Evolutionary conservation across 768 basidiomycete genomes (phyloP), one percentile per base, ranked within the genome.

Genomic region (Hygrocybe coccinea): DNA sequence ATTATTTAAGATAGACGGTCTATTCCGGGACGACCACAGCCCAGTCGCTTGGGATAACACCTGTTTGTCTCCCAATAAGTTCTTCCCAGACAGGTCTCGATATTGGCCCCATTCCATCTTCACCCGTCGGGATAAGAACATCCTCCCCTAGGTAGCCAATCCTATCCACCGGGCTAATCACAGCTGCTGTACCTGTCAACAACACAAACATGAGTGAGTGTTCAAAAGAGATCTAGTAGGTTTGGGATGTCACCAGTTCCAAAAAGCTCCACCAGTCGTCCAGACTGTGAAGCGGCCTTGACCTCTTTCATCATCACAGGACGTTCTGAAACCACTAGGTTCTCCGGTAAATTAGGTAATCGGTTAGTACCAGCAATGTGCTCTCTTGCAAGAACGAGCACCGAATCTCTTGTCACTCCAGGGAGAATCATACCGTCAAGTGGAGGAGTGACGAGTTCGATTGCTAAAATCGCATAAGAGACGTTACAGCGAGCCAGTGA

Each of bases 351-450:
- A 14, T 78, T 77, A 3, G 74, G 56, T 15, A 90, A 67, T 1
- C 61, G 66, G 15, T 68, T 65, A 56, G 71, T 71, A 39, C 77
- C 65, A 8, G 83, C 74, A 0, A 75, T 72, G 59, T 91, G 89
- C 8, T 83, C 84, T 14, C 81, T 73, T 3, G 83, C 80, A 43
- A 97, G 84, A 0, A 76, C 64, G 37, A 97, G 79, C 41, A 90
- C 84, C 24, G 91, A 93, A 63, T 89, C 87, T 59, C 95, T 85
- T 6, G 94, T 97, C 22, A 97, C 84, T 44, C 95, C 92, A 2
- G 94, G 93, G 1, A 98, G 82, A 64, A 97, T 91, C 71, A 91
- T 87, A 49, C 94, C 93, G 66, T 89, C 91, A 57, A 97, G 74
- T 12, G 91, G 88, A 2, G 95, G 90, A 1, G 95, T 97, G 59